A percentile compares a stretch with the other conserved stretches of the same genome.
phyloP scores from a whole-genome alignment of 1,139 yeast genomes.

The Yarrowia galli region DNA sequence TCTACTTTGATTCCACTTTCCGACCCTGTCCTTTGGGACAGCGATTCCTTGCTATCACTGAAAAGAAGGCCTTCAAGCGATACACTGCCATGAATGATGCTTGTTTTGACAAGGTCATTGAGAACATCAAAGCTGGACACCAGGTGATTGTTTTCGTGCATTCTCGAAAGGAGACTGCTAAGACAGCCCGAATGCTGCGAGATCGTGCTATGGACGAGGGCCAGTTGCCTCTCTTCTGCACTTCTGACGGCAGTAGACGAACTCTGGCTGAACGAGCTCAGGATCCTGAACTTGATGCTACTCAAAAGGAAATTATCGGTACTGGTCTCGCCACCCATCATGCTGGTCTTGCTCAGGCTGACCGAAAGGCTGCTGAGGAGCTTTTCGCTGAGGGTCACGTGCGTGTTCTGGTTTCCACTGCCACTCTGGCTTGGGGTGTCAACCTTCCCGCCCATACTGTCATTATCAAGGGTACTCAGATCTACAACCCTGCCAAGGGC shows the following conservation, averaged over 20 bases:
- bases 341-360: slow-evolving; percentile 82
- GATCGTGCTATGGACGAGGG: slow-evolving; percentile 68
- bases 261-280: slow-evolving; percentile 69
- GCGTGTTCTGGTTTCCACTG: slow-evolving; percentile 86
- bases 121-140: slow-evolving; percentile 72
- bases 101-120: slow-evolving; percentile 81
- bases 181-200: slow-evolving; percentile 78
- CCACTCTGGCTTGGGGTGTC: slow-evolving; percentile 99
- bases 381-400: slow-evolving; percentile 86
- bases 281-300: slow-evolving; percentile 46
- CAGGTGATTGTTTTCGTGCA: slow-evolving; percentile 92
- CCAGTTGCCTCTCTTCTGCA: slow-evolving; percentile 57
- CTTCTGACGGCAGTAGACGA: slow-evolving; percentile 67
- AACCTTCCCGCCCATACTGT: slow-evolving; percentile 97
- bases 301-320: slow-evolving; percentile 55
- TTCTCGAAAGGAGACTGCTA: slow-evolving; percentile 88
- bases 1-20: slow-evolving; percentile 80
- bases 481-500: slow-evolving; percentile 90
- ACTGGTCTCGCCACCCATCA: slow-evolving; percentile 92
- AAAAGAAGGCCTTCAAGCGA: slow-evolving; percentile 79
- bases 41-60: slow-evolving; percentile 86
- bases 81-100: slow-evolving; percentile 88
- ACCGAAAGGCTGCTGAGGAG: slow-evolving; percentile 82
- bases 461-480: slow-evolving; percentile 91
- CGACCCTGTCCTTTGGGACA: slow-evolving; percentile 95